Evolutionary conservation across 768 basidiomycete genomes (phyloP), one percentile per base, ranked within the genome.

Genomic region (Filobasidium wieringae): DNA sequence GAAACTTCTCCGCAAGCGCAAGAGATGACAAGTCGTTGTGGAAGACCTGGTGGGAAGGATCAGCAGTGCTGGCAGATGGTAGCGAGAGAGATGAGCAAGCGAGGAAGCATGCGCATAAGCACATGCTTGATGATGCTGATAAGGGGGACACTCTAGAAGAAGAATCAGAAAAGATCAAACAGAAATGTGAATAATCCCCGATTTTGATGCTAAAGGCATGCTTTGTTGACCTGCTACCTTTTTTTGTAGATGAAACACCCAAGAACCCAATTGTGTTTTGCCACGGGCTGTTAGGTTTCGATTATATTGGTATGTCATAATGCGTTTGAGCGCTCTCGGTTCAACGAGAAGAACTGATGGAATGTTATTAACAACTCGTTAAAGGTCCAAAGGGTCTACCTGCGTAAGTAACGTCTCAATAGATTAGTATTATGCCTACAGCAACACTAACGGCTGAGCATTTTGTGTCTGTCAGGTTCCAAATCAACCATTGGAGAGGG

Each of bases 401-500:
- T 33, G 65, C 68, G 67, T 68, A 39, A 55, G 63, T 51, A 4
- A 11, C 43, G 4, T 47, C 22, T 24, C 9, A n/a, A 37, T 37
- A 37, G n/a, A 9, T 9, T 37, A 37, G 36, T 9, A 9, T 37
- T n/a, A n/a, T 9, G 36, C 11, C 36, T 9, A 37, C 9, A 37
- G 36, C n/a, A 9, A n/a, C 12, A 39, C 36, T 39, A 39, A 39
- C 36, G n/a, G 11, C 36, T 37, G 11, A 9, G 36, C 36, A 37
- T 37, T n/a, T 37, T 37, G 9, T n/a, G 9, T 12, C 41, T 85
- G 57, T 83, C 84, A 12, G 88, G 4, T 66, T 96, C 17, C 83
- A 91, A 67, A 88, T 99, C 39, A 80, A 85, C 1, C 91, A 99
- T 72, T 99, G 95, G 95, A 81, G 93, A 34, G 95, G 95, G 7